A percentile compares a stretch with the other conserved stretches of the same genome.
phyloP scores from a whole-genome alignment of 257 asterid genomes.

The Solanum paucissectum region DNA sequence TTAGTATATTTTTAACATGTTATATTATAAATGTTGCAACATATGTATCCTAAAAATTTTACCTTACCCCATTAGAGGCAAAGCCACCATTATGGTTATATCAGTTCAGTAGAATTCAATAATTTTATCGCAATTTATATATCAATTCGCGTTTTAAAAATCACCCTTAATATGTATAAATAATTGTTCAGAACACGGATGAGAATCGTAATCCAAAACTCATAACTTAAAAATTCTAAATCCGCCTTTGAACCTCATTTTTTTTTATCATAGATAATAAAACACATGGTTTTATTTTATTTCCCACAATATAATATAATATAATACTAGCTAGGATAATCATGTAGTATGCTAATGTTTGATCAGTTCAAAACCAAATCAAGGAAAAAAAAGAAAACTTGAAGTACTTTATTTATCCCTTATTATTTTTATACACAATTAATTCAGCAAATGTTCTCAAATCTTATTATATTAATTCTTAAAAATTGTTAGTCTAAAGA shows the following conservation, averaged over 20 bases:
- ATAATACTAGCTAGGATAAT: background rate
- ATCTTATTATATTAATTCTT: background rate
- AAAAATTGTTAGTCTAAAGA: background rate
- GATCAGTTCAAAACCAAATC: background rate
- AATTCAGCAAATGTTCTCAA: background rate
- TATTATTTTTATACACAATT: background rate
- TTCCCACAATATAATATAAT: background rate
- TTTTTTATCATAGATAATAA: background rate
- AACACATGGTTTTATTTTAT: background rate
- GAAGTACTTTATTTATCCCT: background rate
- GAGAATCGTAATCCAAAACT: background rate
- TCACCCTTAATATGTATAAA: background rate
- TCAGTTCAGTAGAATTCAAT: background rate
- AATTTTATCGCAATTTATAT: background rate
- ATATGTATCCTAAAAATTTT: background rate
- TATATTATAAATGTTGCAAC: background rate
- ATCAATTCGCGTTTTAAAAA: background rate
- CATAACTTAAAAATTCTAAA: background rate
- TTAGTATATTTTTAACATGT: background rate
- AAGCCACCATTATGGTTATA: background rate
- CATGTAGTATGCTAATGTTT: background rate
- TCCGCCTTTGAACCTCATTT: background rate
- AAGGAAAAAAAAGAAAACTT: background rate
- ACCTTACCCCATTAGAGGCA: background rate
- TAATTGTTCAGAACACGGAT: background rate